A percentile compares a stretch with the other conserved stretches of the same genome.
Evolutionary conservation across 768 basidiomycete species (phyloP).

Genomic region (Kwoniella newhampshirensis): DNA sequence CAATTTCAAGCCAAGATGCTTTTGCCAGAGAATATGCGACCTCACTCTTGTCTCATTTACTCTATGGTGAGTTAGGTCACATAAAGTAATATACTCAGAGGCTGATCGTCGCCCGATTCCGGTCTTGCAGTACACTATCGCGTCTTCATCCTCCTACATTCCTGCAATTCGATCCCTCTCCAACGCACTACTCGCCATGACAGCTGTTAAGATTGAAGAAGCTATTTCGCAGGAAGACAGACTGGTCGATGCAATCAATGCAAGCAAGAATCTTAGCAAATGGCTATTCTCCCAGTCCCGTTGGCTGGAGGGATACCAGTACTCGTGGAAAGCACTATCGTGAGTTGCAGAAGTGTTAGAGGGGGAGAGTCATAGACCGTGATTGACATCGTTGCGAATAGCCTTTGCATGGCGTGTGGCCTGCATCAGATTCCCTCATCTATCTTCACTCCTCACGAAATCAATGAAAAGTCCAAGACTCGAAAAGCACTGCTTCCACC

Average conservation of each 20-base stretch:
- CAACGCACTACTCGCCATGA: slow-evolving; percentile 26
- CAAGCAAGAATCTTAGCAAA: slow-evolving; percentile 28
- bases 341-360: slow-evolving; percentile 1
- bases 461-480: slow-evolving; percentile 1
- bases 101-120: background rate
- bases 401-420: slow-evolving; percentile 31
- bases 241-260: slow-evolving; percentile 33
- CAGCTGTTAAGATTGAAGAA: slow-evolving; percentile 25
- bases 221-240: slow-evolving; percentile 25
- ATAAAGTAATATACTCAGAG: background rate
- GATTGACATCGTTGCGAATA: background rate
- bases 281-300: slow-evolving; percentile 30
- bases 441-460: background rate
- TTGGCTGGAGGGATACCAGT: slow-evolving; percentile 23
- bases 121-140: slow-evolving; percentile 25
- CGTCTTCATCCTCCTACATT: slow-evolving; percentile 32
- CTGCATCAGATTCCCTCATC: slow-evolving; percentile 29
- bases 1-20: slow-evolving; percentile 27
- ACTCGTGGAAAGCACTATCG: slow-evolving; percentile 14
- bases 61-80: slow-evolving; percentile 25
- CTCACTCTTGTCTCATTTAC: slow-evolving; percentile 37
- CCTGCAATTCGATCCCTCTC: slow-evolving; percentile 31
- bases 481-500: slow-evolving; percentile 19
- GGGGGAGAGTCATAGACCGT: background rate
- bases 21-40: slow-evolving; percentile 6